Base-by-base conservation (phyloP, 306 rosid genomes). In the Psophocarpus tetragonolobus region DNA sequence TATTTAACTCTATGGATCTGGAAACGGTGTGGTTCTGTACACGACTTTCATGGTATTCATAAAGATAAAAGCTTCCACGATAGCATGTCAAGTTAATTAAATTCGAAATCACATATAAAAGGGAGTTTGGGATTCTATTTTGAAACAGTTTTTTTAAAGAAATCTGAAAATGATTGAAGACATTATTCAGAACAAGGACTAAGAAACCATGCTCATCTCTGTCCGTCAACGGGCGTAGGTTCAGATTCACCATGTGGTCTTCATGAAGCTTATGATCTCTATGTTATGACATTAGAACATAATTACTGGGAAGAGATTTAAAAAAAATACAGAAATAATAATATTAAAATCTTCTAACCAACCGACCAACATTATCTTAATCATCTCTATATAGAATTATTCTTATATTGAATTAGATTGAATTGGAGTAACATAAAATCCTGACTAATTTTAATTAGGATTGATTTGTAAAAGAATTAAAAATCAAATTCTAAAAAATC, bases 141-240 rank as follows among this genome's bases (percentile, higher is more conserved):
- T 39, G 62, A 48, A 57, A 51, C 13, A n/a, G 58, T 51, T 74
- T 74, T 60, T 71, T 51, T 20, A 54, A 53, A 50, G 76, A 53
- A 53, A 71, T 18, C 26, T 73, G 78, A 57, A 56, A 56, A 73
- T 73, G 68, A 29, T 73, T 38, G 13, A 24, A 36, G 21, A 47
- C 3, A 47, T 15, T 47, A 47, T 47, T 47, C 53, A n/a, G 9
- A 47, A 3, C 3, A 47, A 47, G 53, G 24, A 3, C 3, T 15
- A 47, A 21, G 24, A 48, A 12, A 48, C 24, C 56, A 47, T 47
- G 53, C 18, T 47, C 21, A 8, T 5, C 53, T 47, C 6, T 5
- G 21, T n/a, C 17, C 8, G 53, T 15, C 20, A 45, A 15, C 3
- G 20, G 17, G 21, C 21, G n/a, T n/a, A n/a, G n/a, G n/a, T n/a